A percentile compares a stretch with the other conserved stretches of the same genome.
Evolutionary conservation across 768 basidiomycete genomes (phyloP).

Genomic region (Tulasnella sp.): DNA sequence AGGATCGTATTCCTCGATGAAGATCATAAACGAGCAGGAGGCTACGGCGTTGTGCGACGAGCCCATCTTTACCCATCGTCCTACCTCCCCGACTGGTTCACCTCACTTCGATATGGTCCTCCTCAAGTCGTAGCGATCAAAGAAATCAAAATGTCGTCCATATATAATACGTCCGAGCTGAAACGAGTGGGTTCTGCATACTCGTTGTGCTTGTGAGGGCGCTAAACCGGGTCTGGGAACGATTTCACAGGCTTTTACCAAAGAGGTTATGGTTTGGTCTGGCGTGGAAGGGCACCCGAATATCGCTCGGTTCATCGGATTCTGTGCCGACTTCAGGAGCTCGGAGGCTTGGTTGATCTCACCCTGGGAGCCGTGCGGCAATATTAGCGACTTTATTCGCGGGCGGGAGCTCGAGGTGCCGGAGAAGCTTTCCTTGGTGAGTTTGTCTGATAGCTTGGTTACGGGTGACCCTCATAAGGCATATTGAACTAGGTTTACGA

Average conservation of each 20-base stretch:
- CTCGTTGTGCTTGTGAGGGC: background rate
- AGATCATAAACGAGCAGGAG: background rate
- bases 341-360: background rate
- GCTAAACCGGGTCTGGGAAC: too few relatives aligned
- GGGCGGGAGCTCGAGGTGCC: background rate
- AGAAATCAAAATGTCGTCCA: background rate
- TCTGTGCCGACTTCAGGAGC: background rate
- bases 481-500: background rate
- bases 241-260: background rate
- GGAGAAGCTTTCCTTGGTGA: background rate
- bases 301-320: background rate
- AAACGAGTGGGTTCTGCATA: background rate
- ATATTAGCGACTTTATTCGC: background rate
- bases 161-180: background rate
- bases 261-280: background rate
- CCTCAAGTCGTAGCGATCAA: constrained; percentile 4
- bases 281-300: background rate
- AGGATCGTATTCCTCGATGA: background rate
- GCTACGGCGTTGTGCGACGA: background rate
- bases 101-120: background rate
- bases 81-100: background rate
- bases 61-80: background rate
- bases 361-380: background rate
- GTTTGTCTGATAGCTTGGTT: background rate
- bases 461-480: too few relatives aligned